Evolutionary conservation across 805 yeast species (phyloP), one percentile per base, ranked within the genome.

Genomic region (Wickerhamomyces subpelliculosus): DNA sequence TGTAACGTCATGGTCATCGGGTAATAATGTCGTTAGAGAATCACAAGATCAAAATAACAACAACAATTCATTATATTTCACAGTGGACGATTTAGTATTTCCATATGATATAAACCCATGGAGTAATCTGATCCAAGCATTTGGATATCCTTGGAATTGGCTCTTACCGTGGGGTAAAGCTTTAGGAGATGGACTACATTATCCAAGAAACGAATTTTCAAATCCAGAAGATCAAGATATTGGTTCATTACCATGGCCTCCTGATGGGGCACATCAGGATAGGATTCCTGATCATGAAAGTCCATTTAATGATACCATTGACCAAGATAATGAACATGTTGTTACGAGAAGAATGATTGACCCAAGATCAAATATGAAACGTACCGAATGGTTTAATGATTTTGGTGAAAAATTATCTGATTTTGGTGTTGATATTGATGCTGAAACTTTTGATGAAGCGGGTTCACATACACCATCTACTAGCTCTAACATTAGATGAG

Each of bases 191-290:
- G 97, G 96, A 0, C 52, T 72, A 36, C 51, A 51, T 1, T 88
- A 78, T 44, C 60, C 58, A 7, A 78, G 72, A 42, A 75, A 75
- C 45, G 85, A 80, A 32, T 58, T 65, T 25, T 54, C 70, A 14
- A 70, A 65, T 11, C 54, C 55, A 21, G 62, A 62, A 4, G 73
- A 67, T 19, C 75, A 72, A 39, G 84, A 80, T 48, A 73, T 83
- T 42, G 60, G 81, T 37, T 72, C 75, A 1, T 62, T 82, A 28
- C 93, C 96, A 2, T 90, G 97, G 95, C 98, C 98, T 1, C 95
- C 96, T 1, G 95, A 87, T 61, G 88, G 86, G 6, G 79, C 79
- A 1, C 66, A 70, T 47, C 68, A 63, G 36, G 69, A 59, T 27
- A 34, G 36, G n/a, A n/a, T n/a, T n/a, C n/a, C n/a, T n/a, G n/a